Base-by-base conservation (phyloP, 805 yeast species). In the Candida golubevii region DNA sequence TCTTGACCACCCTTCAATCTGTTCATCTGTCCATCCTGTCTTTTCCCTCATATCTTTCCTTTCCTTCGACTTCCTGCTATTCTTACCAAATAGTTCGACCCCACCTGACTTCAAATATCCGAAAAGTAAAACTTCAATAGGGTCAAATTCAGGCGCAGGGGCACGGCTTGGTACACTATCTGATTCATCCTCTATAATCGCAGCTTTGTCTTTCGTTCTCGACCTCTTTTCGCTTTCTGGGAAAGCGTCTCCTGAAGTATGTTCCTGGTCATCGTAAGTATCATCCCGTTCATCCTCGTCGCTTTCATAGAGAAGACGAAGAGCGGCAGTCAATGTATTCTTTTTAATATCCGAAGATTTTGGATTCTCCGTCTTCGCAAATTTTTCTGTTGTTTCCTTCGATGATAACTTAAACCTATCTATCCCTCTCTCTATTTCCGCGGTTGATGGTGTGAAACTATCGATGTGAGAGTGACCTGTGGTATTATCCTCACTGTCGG, bases 271-370 rank as follows among this genome's bases (percentile, higher is more conserved):
- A 45, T 75, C 80, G 56, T 82, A 67, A 0, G 90, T 82, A 52
- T 86, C 95, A 58, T 88, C 96, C 3, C 84, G 81, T 54, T 88
- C 96, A 60, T 87, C 95, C 51, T 88, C 96, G 55, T 87, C 91
- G 7, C 80, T 74, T 36, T 83, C 84, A 52, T 85, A 83, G 48
- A 86, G 65, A 49, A 85, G 60, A 35, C 79, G 66, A 49, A 85
- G 62, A 1, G 90, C 89, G 18, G 79, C 74, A 0, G 74, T 65
- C 35, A 85, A 60, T 0, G 86, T 80, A 50, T 69, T 76, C 55
- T 82, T 77, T 54, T 75, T 77, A n/a, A 78, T 55, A 28, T 75
- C 78, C 42, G 23, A 46, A 36, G n/a, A 48, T 38, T 27, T 47
- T 13, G 49, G 37, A 9, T 47, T 36, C 18, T 30, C 27, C 8